Conservation (phyloP, 2,329 filamentous ascomycete species). For the Claviceps fusiformis region DNA sequence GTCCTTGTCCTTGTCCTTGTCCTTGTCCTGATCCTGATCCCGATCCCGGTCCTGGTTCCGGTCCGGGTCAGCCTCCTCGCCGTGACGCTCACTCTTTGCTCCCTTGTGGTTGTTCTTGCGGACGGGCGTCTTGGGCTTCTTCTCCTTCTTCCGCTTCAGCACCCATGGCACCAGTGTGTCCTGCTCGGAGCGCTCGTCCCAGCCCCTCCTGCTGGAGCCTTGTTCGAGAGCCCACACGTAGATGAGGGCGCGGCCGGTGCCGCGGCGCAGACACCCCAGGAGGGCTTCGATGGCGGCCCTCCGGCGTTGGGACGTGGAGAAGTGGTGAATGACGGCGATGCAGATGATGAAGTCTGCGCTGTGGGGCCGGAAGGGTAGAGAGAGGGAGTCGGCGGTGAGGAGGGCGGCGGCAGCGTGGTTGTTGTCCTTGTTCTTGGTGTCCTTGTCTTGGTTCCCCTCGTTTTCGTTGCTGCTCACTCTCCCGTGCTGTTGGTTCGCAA, state of each 20-base stretch:
- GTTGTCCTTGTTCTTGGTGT: background rate
- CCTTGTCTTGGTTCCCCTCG: background rate
- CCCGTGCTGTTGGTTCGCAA: conserved; percentile 22
- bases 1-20: background rate
- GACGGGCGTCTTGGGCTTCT: too few species aligned
- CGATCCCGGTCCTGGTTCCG: too few species aligned
- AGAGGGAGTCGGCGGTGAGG: conserved; percentile 68
- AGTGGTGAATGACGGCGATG: conserved; percentile 87
- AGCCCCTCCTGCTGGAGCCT: conserved; percentile 70
- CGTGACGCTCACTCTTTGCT: too few species aligned
- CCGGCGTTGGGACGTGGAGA: conserved; percentile 64
- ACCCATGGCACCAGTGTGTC: conserved; percentile 97
- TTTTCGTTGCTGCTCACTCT: background rate
- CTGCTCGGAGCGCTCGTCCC: conserved; percentile 71
- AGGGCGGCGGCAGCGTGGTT: conserved; percentile 36
- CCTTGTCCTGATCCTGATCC: too few species aligned
- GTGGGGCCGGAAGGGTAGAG: conserved; percentile 58
- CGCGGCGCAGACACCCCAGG: conserved; percentile 46
- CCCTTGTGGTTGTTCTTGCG: too few species aligned
- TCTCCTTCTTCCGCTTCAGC: conserved; percentile 28
- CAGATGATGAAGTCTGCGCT: conserved; percentile 73
- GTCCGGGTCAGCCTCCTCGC: too few species aligned
- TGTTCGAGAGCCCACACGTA: conserved; percentile 98
- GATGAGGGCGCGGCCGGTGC: conserved; percentile 58
- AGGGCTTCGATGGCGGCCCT: conserved; percentile 59